These are phyloP conservation scores for Nakazawaea sp. DNA, from an alignment of 805 yeast species.

Conservation along the genomic window DNA sequence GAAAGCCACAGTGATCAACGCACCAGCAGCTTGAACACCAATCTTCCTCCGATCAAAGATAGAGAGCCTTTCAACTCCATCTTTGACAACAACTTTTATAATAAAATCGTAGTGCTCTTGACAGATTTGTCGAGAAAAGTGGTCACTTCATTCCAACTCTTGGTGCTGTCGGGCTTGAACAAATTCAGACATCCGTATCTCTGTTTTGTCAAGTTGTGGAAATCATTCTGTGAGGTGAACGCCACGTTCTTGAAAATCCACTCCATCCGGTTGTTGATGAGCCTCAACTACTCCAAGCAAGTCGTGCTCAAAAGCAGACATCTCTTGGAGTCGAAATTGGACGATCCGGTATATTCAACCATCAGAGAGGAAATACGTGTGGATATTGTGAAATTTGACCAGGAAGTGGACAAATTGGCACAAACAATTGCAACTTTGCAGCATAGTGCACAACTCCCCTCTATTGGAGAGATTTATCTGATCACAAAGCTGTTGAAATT, in stretches of 20 bases:
- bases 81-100: constrained; percentile 4
- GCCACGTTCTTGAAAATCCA: constrained; percentile 6
- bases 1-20: neutral
- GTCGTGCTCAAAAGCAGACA: constrained; percentile 1
- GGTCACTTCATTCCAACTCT: constrained; percentile 1
- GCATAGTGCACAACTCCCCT: neutral
- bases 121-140: neutral
- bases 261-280: constrained; percentile 4
- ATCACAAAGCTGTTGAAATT: neutral
- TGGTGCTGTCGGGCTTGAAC: neutral
- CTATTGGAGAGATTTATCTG: constrained; percentile 2
- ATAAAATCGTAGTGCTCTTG: neutral
- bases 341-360: neutral
- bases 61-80: constrained; percentile 4
- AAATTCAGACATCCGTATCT: constrained; percentile 1
- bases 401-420: neutral
- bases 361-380: neutral
- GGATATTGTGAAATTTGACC: constrained; percentile 1
- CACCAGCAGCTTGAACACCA: neutral
- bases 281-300: constrained; percentile 1
- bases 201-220: constrained; percentile 4
- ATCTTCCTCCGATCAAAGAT: constrained; percentile 3
- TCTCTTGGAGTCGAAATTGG: neutral
- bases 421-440: neutral
- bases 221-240: neutral